A percentile compares a stretch with the other conserved stretches of the same genome.
Conservation (phyloP, 352 stramenopile species). For the Pythium guiyangense region DNA sequence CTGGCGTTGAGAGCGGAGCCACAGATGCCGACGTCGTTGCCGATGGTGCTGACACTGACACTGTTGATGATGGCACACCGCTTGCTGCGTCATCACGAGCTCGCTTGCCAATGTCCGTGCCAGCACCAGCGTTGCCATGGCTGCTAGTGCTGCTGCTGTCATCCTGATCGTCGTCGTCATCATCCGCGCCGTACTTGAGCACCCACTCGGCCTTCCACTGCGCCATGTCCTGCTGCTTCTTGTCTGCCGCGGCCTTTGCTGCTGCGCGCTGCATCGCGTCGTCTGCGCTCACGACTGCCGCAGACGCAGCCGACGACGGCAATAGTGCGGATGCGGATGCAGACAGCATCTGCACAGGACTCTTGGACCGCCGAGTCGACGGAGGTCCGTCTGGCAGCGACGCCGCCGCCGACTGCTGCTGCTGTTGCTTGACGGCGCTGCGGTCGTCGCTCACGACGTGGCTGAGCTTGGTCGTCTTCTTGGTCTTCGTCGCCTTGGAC, state of each 20-base stretch:
- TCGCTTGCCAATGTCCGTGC: no score
- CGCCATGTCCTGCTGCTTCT: conserved; percentile 24
- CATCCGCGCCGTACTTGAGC: conserved; percentile 30
- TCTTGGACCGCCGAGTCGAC: no score
- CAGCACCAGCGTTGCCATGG: conserved; percentile 2
- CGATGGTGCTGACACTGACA: not conserved
- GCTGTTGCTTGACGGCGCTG: conserved; percentile 8
- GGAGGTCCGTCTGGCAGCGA: no score
- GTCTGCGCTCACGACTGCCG: conserved; percentile 2
- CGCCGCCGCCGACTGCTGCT: conserved; percentile 20
- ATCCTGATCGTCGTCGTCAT: conserved; percentile 16
- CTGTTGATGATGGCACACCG: no score
- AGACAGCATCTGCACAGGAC: no score
- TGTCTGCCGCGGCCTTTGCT: conserved; percentile 15
- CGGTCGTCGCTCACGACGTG: conserved; percentile 27
- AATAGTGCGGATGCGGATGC: no score
- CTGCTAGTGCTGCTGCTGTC: no score
- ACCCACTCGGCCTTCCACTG: conserved; percentile 41
- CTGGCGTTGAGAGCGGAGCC: not conserved
- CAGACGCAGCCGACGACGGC: conserved; percentile 11
- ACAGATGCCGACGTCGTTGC: not conserved
- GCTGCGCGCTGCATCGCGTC: conserved; percentile 4
- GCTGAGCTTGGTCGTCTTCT: conserved; percentile 30
- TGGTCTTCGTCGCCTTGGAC: conserved; percentile 43
- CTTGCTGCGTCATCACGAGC: no score